Evolutionary conservation across 148 eudicot genomes (phyloP), one percentile per base, ranked within the genome.

Genomic region (Chenopodium quinoa): DNA sequence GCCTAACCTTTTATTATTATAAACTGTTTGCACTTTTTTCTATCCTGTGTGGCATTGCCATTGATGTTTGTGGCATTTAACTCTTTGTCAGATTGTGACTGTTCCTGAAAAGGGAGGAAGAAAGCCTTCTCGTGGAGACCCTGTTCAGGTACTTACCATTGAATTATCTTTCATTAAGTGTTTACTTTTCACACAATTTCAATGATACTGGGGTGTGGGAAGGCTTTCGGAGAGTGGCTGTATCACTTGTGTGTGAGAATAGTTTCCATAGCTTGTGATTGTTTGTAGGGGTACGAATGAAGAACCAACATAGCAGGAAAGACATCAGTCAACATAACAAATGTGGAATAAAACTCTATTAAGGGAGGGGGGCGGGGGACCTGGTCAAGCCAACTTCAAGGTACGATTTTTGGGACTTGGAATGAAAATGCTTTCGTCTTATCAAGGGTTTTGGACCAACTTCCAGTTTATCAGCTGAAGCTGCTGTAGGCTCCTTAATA

Each of bases 91-190:
- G 98, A 78, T 95, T 83, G 97, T 95, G 58, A 93, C 90, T 85
- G 97, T 95, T 62, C 98, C 98, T 19, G 96, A 92, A 86, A 95
- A 95, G 82, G 97, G 98, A 77, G 94, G 96, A 81, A 78, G 94
- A 77, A 95, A 95, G 90, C 97, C 91, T 89, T 94, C 97, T 65
- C 90, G 97, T 82, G 98, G 97, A 71, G 97, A 93, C 81, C 93
- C 92, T 85, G 88, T 93, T 81, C 98, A 95, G 97, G 98, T 95
- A 89, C 69, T 9, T 79, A 9, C 14, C 7, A 44, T n/a, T 40
- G 11, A 69, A 46, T 54, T 79, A 58, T 63, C 44, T 40, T 19
- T 44, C 8, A 58, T 58, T 63, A 14, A 67, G 7, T 79, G 58
- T 67, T 75, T 9, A 83, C 27, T 46, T 62, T 8, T 37, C 5